A percentile compares a stretch with the other conserved stretches of the same genome.
These are phyloP conservation scores for Cordyceps farinosa DNA, from an alignment of 2,329 filamentous ascomycete genomes.

Conservation along the genomic window DNA sequence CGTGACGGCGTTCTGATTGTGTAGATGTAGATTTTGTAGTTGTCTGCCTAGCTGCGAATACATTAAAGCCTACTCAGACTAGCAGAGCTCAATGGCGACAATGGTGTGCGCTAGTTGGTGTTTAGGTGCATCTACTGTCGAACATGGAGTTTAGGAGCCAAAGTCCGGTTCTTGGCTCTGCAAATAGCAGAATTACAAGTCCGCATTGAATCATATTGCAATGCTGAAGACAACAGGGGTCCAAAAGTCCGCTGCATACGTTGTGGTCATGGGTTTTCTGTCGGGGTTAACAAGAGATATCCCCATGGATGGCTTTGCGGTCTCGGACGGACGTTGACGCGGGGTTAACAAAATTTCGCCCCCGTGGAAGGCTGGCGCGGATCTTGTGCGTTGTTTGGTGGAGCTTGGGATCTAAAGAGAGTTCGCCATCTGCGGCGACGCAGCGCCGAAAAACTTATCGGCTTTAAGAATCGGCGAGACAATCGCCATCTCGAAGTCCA, in stretches of 20 bases:
- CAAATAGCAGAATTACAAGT: neutral
- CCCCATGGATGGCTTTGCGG: neutral
- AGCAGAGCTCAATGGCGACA: neutral
- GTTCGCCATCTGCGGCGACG: neutral
- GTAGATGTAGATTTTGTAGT: too few relatives aligned
- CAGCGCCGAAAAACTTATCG: neutral
- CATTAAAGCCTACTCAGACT: neutral
- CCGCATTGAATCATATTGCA: neutral
- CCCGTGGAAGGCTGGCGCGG: neutral
- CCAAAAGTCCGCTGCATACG: neutral
- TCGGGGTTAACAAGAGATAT: constrained; percentile 1
- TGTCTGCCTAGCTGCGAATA: too few relatives aligned
- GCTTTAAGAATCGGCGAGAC: neutral
- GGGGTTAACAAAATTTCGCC: neutral
- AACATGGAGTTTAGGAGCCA: neutral
- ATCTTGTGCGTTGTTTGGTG: neutral
- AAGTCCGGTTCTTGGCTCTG: neutral
- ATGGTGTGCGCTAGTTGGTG: neutral
- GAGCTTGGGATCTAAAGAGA: neutral
- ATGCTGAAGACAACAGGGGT: neutral
- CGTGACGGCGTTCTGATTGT: too few relatives aligned
- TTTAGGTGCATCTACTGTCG: neutral
- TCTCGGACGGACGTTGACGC: too few relatives aligned
- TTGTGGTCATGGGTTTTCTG: too few relatives aligned
- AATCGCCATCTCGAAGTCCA: neutral